phyloP scores from a whole-genome alignment of 805 yeast genomes.

The Brettanomyces anomalus region DNA sequence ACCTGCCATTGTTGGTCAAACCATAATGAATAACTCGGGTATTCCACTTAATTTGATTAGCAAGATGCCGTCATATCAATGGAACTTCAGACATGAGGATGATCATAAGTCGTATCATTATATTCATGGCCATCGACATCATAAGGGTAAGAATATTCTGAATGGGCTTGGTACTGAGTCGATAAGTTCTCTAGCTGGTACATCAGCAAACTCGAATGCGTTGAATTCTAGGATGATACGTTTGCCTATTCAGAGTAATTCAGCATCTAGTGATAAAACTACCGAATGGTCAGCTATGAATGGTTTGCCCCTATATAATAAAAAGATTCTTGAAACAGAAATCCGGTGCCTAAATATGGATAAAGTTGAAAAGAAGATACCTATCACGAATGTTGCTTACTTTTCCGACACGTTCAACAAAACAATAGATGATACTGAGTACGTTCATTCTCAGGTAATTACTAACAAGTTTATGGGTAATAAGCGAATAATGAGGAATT shows the following conservation, averaged over 20 bases:
- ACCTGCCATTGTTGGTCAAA: constrained; percentile 24
- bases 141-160: constrained; percentile 19
- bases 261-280: constrained; percentile 7
- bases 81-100: constrained; percentile 24
- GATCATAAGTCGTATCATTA: constrained; percentile 12
- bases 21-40: constrained; percentile 25
- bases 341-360: constrained; percentile 17
- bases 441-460: constrained; percentile 39
- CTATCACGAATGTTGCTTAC: constrained; percentile 20
- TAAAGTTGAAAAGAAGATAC: constrained; percentile 21
- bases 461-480: constrained; percentile 35
- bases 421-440: constrained; percentile 38
- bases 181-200: constrained; percentile 20
- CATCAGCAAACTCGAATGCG: constrained; percentile 16
- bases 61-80: constrained; percentile 27
- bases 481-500: constrained; percentile 31
- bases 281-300: constrained; percentile 19
- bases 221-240: constrained; percentile 21
- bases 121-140: constrained; percentile 4
- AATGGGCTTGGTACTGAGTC: constrained; percentile 17
- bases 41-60: constrained; percentile 23
- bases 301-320: constrained; percentile 37
- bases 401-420: constrained; percentile 21
- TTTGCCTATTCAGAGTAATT: constrained; percentile 17
- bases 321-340: constrained; percentile 16